Conservation (phyloP, 1,284 basidiomycete genomes). For the Waitea zeae region DNA sequence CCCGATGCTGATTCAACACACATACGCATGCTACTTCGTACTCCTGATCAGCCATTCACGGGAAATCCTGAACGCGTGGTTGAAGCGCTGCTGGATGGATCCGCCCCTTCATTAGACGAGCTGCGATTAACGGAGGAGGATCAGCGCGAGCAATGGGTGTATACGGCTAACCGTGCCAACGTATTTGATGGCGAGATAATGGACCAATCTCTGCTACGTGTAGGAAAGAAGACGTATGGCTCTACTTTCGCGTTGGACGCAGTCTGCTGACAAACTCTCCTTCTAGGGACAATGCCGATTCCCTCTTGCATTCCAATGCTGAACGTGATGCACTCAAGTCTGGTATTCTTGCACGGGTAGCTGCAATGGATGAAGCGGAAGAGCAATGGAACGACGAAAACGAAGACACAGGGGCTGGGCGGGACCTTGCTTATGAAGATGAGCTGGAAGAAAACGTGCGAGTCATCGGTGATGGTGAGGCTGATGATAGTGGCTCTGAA, state of each 20-base stretch:
- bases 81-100: conserved; percentile 53
- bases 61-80: conserved; percentile 42
- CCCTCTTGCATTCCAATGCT: conserved; percentile 33
- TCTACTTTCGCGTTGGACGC: not conserved
- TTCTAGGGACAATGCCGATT: conserved; percentile 24
- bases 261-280: conserved; percentile 5
- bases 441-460: conserved; percentile 35
- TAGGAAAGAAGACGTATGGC: conserved; percentile 55
- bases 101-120: conserved; percentile 30
- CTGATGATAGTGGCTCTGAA: conserved; percentile 26
- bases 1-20: conserved; percentile 38
- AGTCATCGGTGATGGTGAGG: conserved; percentile 43
- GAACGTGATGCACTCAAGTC: conserved; percentile 65
- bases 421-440: conserved; percentile 14
- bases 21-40: conserved; percentile 34
- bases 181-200: conserved; percentile 56
- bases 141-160: conserved; percentile 1
- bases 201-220: conserved; percentile 37
- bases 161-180: conserved; percentile 37
- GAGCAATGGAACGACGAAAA: conserved; percentile 34
- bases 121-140: conserved; percentile 4
- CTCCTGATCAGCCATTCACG: conserved; percentile 28
- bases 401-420: conserved; percentile 8
- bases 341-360: conserved; percentile 61
- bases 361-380: conserved; percentile 40